A percentile compares a stretch with the other conserved stretches of the same genome.
phyloP scores from a whole-genome alignment of 2,329 filamentous ascomycete genomes.

The Hymenoscyphus fructigenus region DNA sequence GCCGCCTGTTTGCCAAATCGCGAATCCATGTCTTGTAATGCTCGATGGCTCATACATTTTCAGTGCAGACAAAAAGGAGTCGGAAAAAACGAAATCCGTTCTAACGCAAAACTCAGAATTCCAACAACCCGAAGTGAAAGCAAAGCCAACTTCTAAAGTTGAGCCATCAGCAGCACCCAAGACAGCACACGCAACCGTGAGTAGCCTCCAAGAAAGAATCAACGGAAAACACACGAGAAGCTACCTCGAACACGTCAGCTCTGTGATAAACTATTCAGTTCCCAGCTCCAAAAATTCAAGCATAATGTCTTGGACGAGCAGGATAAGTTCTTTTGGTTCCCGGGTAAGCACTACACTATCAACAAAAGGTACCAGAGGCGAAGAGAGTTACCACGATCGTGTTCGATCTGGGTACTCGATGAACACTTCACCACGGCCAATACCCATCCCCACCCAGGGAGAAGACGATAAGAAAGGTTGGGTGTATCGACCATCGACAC shows the following conservation, averaged over 20 bases:
- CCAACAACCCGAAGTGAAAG: neutral
- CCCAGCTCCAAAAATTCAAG: neutral
- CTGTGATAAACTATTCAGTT: neutral
- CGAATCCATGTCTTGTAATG: neutral
- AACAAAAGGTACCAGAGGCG: neutral
- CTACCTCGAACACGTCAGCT: neutral
- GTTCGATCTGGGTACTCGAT: neutral
- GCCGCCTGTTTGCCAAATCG: neutral
- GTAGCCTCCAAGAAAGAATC: neutral
- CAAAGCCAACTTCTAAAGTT: neutral
- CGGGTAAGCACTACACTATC: neutral
- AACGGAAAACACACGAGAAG: neutral
- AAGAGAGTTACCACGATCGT: neutral
- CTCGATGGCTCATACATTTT: neutral
- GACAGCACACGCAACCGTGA: neutral
- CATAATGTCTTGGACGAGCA: neutral
- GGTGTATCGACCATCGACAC: neutral
- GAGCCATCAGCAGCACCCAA: neutral
- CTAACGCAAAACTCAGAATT: neutral
- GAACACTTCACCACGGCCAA: neutral
- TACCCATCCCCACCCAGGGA: neutral
- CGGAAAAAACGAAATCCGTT: neutral
- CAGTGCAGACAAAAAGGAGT: neutral
- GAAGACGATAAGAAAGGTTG: neutral
- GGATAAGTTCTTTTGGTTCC: neutral